Base-by-base conservation (phyloP, 2,329 filamentous ascomycete species). In the Diaporthe australafricana region DNA sequence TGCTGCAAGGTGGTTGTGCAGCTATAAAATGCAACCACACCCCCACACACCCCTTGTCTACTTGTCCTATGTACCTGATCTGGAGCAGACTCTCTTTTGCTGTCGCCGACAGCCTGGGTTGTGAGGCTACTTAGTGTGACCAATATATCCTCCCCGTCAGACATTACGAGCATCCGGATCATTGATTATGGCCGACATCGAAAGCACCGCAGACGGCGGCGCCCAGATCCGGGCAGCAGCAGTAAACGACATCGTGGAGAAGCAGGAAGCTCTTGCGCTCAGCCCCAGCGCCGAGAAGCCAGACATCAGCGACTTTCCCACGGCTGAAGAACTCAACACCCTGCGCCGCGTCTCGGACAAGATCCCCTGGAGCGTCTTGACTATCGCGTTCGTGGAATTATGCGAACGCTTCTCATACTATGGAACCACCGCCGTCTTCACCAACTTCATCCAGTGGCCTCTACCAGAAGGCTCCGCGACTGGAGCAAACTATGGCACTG, bases 401-500 rank as follows among this genome's bases (percentile, higher is more conserved):
- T 93, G 90, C 80, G 92, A 94, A 81, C 89, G 92, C 42, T 93
- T 93, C 80, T 91, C 89, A 3, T 94, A 93, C 84, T 93, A 93
- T 76, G 92, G 92, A 42, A 89, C 88, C 6, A 88, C 87, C 14
- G 86, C 88, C 50, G 86, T 92, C 48, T 89, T 86, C 76, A 87
- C 89, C 78, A 92, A 92, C 77, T 92, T 90, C 81, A 89, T 92
- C 75, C 87, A 91, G 75, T 84, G 89, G 73, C 83, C 84, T 17
- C 84, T 91, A 5, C 90, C 90, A 0, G 72, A 77, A 0, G 84
- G 84, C n/a, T 91, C 89, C 1, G 81, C 79, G 11, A 88, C 89
- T 1, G 90, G 90, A 63, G 85, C 87, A 14, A 80, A 80, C 27
- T 57, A 68, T 45, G 66, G 52, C 40, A 57, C 79, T 53, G 80